Evolutionary conservation across 495 filamentous ascomycete genomes (phyloP).

Genomic region (Aspergillus leporis): DNA sequence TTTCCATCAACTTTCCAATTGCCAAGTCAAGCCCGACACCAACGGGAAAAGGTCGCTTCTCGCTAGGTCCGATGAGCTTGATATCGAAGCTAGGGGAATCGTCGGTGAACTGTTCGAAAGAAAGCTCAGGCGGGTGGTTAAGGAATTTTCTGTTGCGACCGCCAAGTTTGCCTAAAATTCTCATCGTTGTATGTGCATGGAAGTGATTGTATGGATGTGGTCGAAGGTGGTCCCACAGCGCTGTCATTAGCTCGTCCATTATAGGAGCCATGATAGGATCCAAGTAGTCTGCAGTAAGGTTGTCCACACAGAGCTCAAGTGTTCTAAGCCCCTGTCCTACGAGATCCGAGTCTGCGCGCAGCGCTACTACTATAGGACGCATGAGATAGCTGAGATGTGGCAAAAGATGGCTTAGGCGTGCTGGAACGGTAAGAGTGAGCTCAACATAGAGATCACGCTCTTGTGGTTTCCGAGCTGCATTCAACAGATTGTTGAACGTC

Average conservation of each 20-base stretch:
- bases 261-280: constrained; percentile 99
- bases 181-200: constrained; percentile 94
- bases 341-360: constrained; percentile 87
- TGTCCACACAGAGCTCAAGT: constrained; percentile 95
- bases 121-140: constrained; percentile 78
- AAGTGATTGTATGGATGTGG: constrained; percentile 95
- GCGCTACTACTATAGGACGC: constrained; percentile 91
- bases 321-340: constrained; percentile 93
- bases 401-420: constrained; percentile 88
- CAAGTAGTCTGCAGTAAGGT: constrained; percentile 94
- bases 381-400: constrained; percentile 98
- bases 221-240: constrained; percentile 89
- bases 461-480: constrained; percentile 82
- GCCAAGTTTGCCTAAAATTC: constrained; percentile 96
- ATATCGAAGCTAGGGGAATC: constrained; percentile 84
- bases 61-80: constrained; percentile 81
- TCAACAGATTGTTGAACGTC: constrained; percentile 89
- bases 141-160: constrained; percentile 94
- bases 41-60: constrained; percentile 83
- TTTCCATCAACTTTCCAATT: constrained; percentile 79
- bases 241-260: constrained; percentile 97
- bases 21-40: constrained; percentile 85
- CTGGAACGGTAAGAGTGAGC: constrained; percentile 92
- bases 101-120: constrained; percentile 81
- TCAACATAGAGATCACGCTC: constrained; percentile 98